Evolutionary conservation across 176 grass and related monocot genomes (phyloP).

Genomic region (Cenchrus americanus): DNA sequence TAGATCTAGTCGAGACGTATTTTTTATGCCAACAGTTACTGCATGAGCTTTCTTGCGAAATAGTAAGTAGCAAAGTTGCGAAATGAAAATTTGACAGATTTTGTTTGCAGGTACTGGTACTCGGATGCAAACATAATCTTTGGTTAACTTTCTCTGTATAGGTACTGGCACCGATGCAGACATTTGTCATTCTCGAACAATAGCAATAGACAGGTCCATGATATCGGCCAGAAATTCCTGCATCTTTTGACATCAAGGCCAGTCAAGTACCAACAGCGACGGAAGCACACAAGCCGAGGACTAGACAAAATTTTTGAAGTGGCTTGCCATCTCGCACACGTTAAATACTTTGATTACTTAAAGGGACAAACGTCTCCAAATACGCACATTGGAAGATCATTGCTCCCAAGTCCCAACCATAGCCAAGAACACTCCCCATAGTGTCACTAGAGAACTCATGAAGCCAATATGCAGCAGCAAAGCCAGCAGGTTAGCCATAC

Average conservation of each 20-base stretch:
- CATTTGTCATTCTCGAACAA: neutral
- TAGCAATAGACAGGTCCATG: neutral
- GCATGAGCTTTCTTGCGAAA: too few relatives aligned
- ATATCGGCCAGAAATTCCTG: neutral
- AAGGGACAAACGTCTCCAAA: neutral
- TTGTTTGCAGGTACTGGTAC: neutral
- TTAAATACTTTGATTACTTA: slow-evolving; percentile 12
- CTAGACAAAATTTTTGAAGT: neutral
- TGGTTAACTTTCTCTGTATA: neutral
- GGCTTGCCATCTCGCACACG: neutral
- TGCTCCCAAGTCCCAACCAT: neutral
- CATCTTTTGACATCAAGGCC: neutral
- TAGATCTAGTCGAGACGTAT: too few relatives aligned
- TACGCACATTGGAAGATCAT: neutral
- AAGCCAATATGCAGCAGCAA: neutral
- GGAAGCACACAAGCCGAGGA: neutral
- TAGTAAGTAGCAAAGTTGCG: too few relatives aligned
- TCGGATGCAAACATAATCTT: neutral
- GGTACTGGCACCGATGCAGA: neutral
- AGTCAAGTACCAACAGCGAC: neutral
- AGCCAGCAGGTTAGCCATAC: slow-evolving; percentile 2
- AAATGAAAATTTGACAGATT: neutral
- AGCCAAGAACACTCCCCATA: neutral
- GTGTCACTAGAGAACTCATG: neutral
- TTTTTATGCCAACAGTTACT: too few relatives aligned